Percentiles rank a stretch among this genome's conserved stretches.
These are phyloP conservation scores for Orbilia brochopaga DNA, from an alignment of 2,329 filamentous ascomycete species.

Conservation along the genomic window DNA sequence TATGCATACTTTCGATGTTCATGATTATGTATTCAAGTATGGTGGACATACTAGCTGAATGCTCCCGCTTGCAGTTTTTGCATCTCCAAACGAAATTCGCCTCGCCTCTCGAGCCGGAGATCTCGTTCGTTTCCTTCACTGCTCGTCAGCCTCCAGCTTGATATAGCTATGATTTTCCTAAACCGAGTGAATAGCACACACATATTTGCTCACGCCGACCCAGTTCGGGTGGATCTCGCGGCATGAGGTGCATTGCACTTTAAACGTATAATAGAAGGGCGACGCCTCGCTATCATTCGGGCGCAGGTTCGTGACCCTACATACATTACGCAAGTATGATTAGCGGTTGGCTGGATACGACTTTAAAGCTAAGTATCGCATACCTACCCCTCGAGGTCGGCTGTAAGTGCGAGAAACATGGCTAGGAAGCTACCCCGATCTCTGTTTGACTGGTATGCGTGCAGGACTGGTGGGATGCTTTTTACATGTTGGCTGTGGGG, in stretches of 20 bases:
- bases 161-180: background rate
- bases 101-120: slow-evolving; percentile 90
- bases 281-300: slow-evolving; percentile 80
- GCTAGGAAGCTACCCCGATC: background rate
- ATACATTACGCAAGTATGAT: slow-evolving; percentile 4
- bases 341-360: slow-evolving; percentile 16
- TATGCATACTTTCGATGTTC: too few relatives aligned
- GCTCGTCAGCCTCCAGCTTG: slow-evolving; percentile 11
- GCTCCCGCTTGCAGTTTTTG: slow-evolving; percentile 79
- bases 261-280: slow-evolving; percentile 97
- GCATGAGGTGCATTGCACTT: slow-evolving; percentile 97
- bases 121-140: slow-evolving; percentile 79
- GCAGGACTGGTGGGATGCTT: background rate
- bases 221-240: slow-evolving; percentile 86
- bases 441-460: slow-evolving; percentile 2
- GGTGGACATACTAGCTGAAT: slow-evolving; percentile 27
- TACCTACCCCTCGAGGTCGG: slow-evolving; percentile 20
- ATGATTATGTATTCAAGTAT: background rate
- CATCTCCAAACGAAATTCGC: slow-evolving; percentile 99
- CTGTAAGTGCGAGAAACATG: slow-evolving; percentile 50
- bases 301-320: slow-evolving; percentile 80
- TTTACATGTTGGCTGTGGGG: background rate
- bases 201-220: slow-evolving; percentile 86
- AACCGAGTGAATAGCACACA: slow-evolving; percentile 61
- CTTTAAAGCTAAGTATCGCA: slow-evolving; percentile 4